phyloP scores from a whole-genome alignment of 208 protist species.

The Crithidia sp. region DNA sequence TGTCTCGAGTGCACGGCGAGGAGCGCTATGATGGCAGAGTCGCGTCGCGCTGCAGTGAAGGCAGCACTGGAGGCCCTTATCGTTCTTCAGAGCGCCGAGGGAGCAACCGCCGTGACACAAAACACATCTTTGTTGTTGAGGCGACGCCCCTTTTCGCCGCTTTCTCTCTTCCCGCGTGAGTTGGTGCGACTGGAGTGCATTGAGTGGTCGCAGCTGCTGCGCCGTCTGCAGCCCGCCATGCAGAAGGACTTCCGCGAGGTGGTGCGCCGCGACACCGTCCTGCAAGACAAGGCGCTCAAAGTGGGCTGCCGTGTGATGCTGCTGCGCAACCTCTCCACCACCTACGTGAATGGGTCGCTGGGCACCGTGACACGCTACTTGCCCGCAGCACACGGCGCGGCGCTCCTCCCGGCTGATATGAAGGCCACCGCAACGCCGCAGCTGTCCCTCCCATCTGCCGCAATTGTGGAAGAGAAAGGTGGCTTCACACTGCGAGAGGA shows the following conservation, averaged over 20 bases:
- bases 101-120: background rate
- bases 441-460: background rate
- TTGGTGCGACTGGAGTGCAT: conserved; percentile 24
- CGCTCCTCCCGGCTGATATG: conserved; percentile 52
- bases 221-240: conserved; percentile 31
- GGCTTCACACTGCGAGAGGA: background rate
- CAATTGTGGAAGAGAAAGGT: background rate
- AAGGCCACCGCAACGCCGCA: conserved; percentile 14
- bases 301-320: conserved; percentile 90
- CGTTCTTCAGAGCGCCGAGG: background rate
- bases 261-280: conserved; percentile 51
- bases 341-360: conserved; percentile 80
- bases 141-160: background rate
- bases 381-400: conserved; percentile 24
- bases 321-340: conserved; percentile 69
- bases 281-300: conserved; percentile 80
- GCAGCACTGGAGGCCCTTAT: background rate
- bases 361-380: conserved; percentile 77
- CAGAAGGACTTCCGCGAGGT: conserved; percentile 39
- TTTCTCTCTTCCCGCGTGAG: conserved; percentile 17
- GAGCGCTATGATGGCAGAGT: background rate
- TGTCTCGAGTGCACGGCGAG: conserved; percentile 17
- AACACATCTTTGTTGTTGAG: background rate
- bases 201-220: conserved; percentile 25
- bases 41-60: background rate